Evolutionary conservation across 306 rosid species (phyloP).

Genomic region (Amphicarpaea edgeworthii): DNA sequence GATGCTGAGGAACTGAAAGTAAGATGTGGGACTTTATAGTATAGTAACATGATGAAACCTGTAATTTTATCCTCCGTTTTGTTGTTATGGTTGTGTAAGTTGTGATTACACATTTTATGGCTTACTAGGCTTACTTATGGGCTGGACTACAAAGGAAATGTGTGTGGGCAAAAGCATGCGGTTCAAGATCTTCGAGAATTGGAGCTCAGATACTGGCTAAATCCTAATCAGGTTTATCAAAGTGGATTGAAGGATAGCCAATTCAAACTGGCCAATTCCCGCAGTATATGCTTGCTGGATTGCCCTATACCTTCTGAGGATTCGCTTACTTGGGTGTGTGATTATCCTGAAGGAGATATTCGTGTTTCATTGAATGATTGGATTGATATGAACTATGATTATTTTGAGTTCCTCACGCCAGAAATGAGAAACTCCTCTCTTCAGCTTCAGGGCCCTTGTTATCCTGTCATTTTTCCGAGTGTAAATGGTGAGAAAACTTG

Average conservation of each 20-base stretch:
- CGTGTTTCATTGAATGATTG: slow-evolving; percentile 73
- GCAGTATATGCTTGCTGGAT: slow-evolving; percentile 87
- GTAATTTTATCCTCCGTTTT: slow-evolving; percentile 11
- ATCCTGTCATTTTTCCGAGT: slow-evolving; percentile 96
- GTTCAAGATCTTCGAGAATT: slow-evolving; percentile 67
- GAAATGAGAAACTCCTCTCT: slow-evolving; percentile 94
- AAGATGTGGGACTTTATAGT: slow-evolving; percentile 40
- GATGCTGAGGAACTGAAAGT: slow-evolving; percentile 26
- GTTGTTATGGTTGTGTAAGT: slow-evolving; percentile 32
- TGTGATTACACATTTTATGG: slow-evolving; percentile 40
- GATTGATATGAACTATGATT: slow-evolving; percentile 85
- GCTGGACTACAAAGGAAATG: slow-evolving; percentile 95
- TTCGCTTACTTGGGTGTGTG: slow-evolving; percentile 92
- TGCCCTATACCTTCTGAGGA: slow-evolving; percentile 89
- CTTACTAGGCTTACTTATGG: slow-evolving; percentile 92
- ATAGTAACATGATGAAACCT: slow-evolving; percentile 6
- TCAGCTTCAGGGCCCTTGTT: slow-evolving; percentile 99
- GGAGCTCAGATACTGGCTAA: slow-evolving; percentile 89
- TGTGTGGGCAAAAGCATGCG: slow-evolving; percentile 91
- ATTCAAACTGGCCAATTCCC: slow-evolving; percentile 73
- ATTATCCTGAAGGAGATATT: slow-evolving; percentile 95
- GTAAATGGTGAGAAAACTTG: slow-evolving; percentile 76
- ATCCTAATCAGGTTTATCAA: slow-evolving; percentile 94
- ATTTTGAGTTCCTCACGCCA: slow-evolving; percentile 90
- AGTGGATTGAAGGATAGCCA: slow-evolving; percentile 82